Base-by-base conservation (phyloP, 495 filamentous ascomycete genomes). In the Astrothelium macrocarpum region DNA sequence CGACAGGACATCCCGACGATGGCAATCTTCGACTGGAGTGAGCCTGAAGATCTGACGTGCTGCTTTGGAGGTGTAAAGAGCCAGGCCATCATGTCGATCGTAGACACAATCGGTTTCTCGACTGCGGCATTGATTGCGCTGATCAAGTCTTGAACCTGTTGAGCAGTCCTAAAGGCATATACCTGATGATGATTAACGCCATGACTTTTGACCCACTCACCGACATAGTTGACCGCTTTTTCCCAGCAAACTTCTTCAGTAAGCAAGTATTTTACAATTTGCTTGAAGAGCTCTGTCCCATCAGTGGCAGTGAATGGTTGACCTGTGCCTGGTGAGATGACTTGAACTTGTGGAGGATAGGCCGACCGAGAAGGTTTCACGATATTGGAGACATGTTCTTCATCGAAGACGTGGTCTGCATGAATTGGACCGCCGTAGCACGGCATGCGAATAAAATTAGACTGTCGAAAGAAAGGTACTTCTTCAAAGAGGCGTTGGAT, bases 1-100 rank as follows among this genome's bases (percentile, higher is more conserved):
- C 77, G 63, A 60, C 77, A 72, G 0, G 78, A 69, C 68, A 77
- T 73, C 0, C 77, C 77, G 10, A 79, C 71, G 53, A 80, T 75
- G 0, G 77, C 78, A 25, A 79, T 62, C 63, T 77, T 78, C 1
- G 72, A 69, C 26, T 71, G 68, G 36, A 39, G 36, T 16, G 36
- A 39, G 36, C 36, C 43, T 20, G 3, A 9, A 49, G 43, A 3
- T 20, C 43, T 49, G 9, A 20, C 18, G 43, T 9, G 9, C 18
- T n/a, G 31, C 59, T 59, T 49, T 20, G 18, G 43, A 59, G 56
- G 9, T 29, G 10, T 10, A 20, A 7, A 36, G 25, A 32, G 56
- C 29, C 28, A 32, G 5, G 29, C 14, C 56, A 32, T 12, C 56
- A 59, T 7, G 14, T 39, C 39, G 16, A 31, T 23, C 39, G 31